These are phyloP conservation scores for Arthromyces matolae DNA, from an alignment of 768 basidiomycete genomes.

Conservation along the genomic window DNA sequence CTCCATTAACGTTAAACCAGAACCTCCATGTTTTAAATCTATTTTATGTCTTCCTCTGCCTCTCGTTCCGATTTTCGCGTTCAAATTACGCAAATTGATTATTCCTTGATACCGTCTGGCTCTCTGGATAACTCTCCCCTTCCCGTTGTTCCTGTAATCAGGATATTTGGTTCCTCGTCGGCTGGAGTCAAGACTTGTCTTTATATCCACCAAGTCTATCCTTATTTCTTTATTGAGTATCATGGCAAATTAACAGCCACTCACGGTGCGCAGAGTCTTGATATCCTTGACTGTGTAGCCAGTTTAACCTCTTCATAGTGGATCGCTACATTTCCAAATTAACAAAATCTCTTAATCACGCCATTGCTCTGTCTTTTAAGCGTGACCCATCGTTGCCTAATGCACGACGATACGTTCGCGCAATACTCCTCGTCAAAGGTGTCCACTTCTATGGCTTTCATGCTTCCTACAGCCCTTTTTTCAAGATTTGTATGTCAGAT, in stretches of 20 bases:
- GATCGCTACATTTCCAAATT: conserved; percentile 67
- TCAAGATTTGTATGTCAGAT: conserved; percentile 78
- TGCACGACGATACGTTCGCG: conserved; percentile 66
- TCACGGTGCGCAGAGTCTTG: conserved; percentile 42
- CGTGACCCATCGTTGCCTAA: conserved; percentile 59
- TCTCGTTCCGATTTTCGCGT: conserved; percentile 28
- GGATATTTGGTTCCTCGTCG: conserved; percentile 85
- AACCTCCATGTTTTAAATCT: too few species aligned
- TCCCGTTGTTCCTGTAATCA: conserved; percentile 70
- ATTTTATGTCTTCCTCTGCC: neutral
- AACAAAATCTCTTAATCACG: conserved; percentile 76
- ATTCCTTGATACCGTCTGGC: conserved; percentile 54
- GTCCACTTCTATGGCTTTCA: conserved; percentile 95
- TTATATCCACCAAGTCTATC: conserved; percentile 90
- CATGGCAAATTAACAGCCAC: conserved; percentile 57
- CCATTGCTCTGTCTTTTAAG: conserved; percentile 77
- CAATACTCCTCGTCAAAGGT: conserved; percentile 87
- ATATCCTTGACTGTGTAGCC: neutral
- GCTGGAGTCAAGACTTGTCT: conserved; percentile 76
- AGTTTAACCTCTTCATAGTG: conserved; percentile 43
- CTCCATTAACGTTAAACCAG: too few species aligned
- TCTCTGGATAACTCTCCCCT: conserved; percentile 61
- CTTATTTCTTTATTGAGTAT: conserved; percentile 92
- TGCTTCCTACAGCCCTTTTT: conserved; percentile 76
- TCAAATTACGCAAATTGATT: conserved; percentile 59